Conservation (phyloP, 2,329 filamentous ascomycete genomes). For the Chaetomiaceae sp. region DNA sequence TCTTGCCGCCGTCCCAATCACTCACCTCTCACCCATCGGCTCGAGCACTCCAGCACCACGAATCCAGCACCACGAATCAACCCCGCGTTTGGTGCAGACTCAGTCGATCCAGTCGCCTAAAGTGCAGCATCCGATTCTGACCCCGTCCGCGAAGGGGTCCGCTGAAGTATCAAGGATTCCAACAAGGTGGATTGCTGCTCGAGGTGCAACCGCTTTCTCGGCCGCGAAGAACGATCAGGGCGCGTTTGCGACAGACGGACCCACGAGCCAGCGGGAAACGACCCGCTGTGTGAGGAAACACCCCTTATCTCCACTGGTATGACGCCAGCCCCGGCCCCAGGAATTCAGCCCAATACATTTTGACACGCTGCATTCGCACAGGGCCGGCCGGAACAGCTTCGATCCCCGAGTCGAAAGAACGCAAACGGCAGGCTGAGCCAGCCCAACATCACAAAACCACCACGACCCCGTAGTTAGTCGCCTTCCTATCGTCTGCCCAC, state of each 20-base stretch:
- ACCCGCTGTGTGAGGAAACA: slow-evolving; percentile 16
- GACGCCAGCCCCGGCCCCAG: slow-evolving; percentile 22
- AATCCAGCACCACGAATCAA: no score
- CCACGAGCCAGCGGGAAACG: slow-evolving; percentile 13
- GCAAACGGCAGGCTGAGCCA: slow-evolving; percentile 9
- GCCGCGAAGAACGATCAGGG: background rate
- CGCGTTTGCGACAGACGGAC: slow-evolving; percentile 10
- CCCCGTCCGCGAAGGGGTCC: background rate
- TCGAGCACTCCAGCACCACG: no score
- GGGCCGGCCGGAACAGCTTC: slow-evolving; percentile 11
- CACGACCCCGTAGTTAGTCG: slow-evolving; percentile 10
- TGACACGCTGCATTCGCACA: slow-evolving; percentile 21
- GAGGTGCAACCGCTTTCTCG: background rate
- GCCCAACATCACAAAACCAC: slow-evolving; percentile 10
- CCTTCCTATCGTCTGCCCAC: slow-evolving; percentile 14
- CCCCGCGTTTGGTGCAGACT: no score
- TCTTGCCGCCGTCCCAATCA: no score
- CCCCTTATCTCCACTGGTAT: slow-evolving; percentile 25
- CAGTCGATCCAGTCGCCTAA: no score
- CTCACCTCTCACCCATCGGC: no score
- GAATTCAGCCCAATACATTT: slow-evolving; percentile 22
- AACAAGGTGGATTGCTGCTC: no score
- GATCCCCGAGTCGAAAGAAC: slow-evolving; percentile 11
- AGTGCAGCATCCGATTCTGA: background rate
- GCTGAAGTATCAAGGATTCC: no score